Evolutionary conservation across 495 filamentous ascomycete genomes (phyloP).

Genomic region (Neurospora cerealis): DNA sequence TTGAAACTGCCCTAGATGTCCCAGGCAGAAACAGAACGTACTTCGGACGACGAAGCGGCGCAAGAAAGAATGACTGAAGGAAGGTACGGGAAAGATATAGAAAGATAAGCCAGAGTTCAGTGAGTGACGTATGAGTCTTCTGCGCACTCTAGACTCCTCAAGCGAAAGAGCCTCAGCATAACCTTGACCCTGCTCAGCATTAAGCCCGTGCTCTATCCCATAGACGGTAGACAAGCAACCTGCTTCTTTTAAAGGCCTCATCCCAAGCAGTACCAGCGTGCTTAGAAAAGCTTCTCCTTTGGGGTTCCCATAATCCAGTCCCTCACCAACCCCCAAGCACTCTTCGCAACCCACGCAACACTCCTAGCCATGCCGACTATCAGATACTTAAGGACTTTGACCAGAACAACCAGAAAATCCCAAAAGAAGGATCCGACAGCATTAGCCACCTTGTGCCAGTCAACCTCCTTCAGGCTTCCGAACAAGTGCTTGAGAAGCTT

Average conservation of each 20-base stretch:
- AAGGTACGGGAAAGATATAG: not conserved
- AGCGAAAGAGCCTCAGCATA: not conserved
- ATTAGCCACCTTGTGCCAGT: not conserved
- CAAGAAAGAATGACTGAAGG: not conserved
- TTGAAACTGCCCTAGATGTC: not conserved
- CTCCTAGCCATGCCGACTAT: not conserved
- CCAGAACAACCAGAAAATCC: not conserved
- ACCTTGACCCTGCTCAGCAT: not conserved
- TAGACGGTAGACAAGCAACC: not conserved
- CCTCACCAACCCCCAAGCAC: not conserved
- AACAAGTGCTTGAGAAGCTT: not conserved
- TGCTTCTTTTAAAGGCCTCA: not conserved
- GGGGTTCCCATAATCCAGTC: not conserved
- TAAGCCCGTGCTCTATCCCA: not conserved
- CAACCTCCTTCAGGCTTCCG: rapidly evolving
- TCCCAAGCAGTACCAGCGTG: not conserved
- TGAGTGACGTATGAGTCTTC: not conserved
- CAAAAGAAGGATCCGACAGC: not conserved
- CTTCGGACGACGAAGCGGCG: not conserved
- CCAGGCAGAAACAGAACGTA: not conserved
- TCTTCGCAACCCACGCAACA: not conserved
- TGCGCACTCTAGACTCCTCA: not conserved
- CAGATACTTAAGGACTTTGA: not conserved
- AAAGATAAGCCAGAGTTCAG: not conserved
- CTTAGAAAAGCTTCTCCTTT: not conserved